Evolutionary conservation across 1,284 basidiomycete species (phyloP), one percentile per base, ranked within the genome.

Genomic region (Flammula alnicola): DNA sequence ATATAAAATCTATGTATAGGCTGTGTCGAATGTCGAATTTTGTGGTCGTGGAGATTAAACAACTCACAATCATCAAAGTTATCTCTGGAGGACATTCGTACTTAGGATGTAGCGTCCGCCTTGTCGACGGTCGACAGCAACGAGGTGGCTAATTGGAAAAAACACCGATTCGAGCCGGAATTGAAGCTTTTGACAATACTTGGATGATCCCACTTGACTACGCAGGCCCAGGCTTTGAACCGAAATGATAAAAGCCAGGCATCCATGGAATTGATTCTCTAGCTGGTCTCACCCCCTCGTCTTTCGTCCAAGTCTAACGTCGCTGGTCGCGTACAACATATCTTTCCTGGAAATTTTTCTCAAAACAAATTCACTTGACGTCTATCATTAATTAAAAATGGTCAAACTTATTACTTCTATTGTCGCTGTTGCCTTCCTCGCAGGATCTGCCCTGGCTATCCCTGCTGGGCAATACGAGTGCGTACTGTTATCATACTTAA

Each of bases 251-350:
- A 52, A 51, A 14, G 10, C 26, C 12, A 26, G 7, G 11, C 19
- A 26, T 40, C 17, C 7, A n/a, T n/a, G 22, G 7, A 19, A 23
- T 36, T 19, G 38, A 19, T 40, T 54, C 55, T 46, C 49, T 49
- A 57, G 55, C 55, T 57, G 55, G 55, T 57, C 55, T 57, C 55
- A 52, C 31, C 40, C 46, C 40, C 19, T 37, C 35, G n/a, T 36
- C 35, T 33, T 32, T 27, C 26, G 32, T 29, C 16, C 30, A 48
- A 41, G 45, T 36, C 37, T 31, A 38, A 30, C 49, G 49, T 40
- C 38, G 48, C 48, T 31, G 53, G 49, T 40, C 38, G 48, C 48
- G 36, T n/a, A n/a, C n/a, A n/a, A n/a, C n/a, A n/a, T n/a, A 22
- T 37, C 33, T 17, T 44, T 22, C 10, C 49, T 35, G 17, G n/a